A percentile compares a stretch with the other conserved stretches of the same genome.
phyloP scores from a whole-genome alignment of 441 rosid species.

The Hypseocharis bilobata region DNA sequence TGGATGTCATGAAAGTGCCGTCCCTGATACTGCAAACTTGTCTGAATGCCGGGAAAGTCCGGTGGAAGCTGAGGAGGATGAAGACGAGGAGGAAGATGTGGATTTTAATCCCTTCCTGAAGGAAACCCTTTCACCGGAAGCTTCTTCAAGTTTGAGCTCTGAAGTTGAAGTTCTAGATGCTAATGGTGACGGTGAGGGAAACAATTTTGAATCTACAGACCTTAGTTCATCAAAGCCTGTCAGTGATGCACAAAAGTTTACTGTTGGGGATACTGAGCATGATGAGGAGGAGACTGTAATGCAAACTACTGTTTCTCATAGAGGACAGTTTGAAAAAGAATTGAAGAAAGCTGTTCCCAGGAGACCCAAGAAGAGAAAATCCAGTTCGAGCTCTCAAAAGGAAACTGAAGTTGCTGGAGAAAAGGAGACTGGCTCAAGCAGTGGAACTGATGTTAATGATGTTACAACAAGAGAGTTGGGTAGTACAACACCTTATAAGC shows the following conservation, averaged over 20 bases:
- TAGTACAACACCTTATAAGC: slow-evolving; percentile 19
- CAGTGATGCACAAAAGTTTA: slow-evolving; percentile 20
- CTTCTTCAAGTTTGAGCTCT: slow-evolving; percentile 86
- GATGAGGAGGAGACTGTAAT: slow-evolving; percentile 37
- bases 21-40: slow-evolving; percentile 2
- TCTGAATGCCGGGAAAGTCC: slow-evolving; percentile 12
- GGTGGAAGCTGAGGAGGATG: slow-evolving; percentile 24
- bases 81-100: slow-evolving; percentile 65
- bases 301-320: slow-evolving; percentile 26
- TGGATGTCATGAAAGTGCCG: slow-evolving; percentile 20
- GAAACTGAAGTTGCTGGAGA: slow-evolving; percentile 19
- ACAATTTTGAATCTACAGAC: slow-evolving; percentile 14
- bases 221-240: slow-evolving; percentile 21
- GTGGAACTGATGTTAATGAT: slow-evolving; percentile 24
- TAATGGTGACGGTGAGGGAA: slow-evolving; percentile 21
- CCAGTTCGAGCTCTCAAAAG: slow-evolving; percentile 20
- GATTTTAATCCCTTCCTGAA: slow-evolving; percentile 77
- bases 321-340: slow-evolving; percentile 22
- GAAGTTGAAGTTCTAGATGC: slow-evolving; percentile 48
- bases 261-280: slow-evolving; percentile 34
- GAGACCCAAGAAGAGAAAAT: slow-evolving; percentile 27
- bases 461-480: slow-evolving; percentile 16
- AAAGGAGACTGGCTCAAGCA: slow-evolving; percentile 24
- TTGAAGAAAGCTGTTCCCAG: slow-evolving; percentile 6
- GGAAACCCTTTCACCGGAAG: slow-evolving; percentile 59